phyloP scores from a whole-genome alignment of 257 asterid genomes.

The Lycium barbarum region DNA sequence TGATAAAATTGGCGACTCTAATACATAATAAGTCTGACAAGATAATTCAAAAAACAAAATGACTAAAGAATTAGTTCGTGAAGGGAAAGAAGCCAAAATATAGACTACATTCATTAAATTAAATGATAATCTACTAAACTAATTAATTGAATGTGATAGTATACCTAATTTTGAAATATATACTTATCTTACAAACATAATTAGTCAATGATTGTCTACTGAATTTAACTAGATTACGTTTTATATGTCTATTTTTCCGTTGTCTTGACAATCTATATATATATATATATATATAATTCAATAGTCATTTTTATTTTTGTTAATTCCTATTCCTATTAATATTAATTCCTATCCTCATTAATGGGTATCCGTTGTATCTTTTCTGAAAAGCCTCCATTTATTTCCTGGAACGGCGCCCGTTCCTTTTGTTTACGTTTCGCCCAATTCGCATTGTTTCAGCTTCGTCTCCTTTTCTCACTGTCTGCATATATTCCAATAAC shows the following conservation, averaged over 20 bases:
- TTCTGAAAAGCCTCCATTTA: too few relatives aligned
- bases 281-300: neutral
- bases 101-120: neutral
- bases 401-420: too few relatives aligned
- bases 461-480: too few relatives aligned
- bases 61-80: neutral
- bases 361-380: too few relatives aligned
- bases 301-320: too few relatives aligned
- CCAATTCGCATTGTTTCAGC: too few relatives aligned
- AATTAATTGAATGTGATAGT: neutral
- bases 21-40: neutral
- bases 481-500: too few relatives aligned
- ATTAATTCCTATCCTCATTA: too few relatives aligned
- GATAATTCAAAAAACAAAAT: neutral
- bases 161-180: neutral
- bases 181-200: neutral
- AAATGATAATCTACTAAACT: neutral
- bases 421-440: too few relatives aligned
- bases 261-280: neutral
- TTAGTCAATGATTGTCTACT: neutral
- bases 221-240: neutral
- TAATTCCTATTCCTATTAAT: too few relatives aligned
- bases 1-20: neutral
- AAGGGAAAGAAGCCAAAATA: neutral
- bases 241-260: neutral